A percentile compares a stretch with the other conserved stretches of the same genome.
Conservation (phyloP, 2,329 filamentous ascomycete species). For the Colletotrichum aenigma region DNA sequence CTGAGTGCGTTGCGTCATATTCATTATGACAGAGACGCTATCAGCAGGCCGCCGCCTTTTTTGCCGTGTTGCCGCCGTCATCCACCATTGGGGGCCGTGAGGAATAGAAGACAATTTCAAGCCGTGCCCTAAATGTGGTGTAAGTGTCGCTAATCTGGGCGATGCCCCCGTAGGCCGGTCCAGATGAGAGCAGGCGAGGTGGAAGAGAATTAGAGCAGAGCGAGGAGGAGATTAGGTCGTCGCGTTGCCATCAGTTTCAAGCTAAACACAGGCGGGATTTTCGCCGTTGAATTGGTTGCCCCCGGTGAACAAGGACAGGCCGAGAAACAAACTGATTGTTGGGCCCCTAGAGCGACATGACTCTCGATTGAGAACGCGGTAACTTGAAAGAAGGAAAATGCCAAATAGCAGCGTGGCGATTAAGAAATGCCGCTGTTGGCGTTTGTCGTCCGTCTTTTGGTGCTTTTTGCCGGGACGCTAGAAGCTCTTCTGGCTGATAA, state of each 20-base stretch:
- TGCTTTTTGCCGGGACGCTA: neutral
- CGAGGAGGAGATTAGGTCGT: neutral
- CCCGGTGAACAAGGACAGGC: neutral
- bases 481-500: neutral
- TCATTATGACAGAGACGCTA: neutral
- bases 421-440: neutral
- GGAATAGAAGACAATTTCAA: neutral
- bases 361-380: neutral
- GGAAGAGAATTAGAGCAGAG: neutral
- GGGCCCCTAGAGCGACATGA: neutral
- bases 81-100: neutral
- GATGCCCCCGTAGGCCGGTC: neutral
- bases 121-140: neutral
- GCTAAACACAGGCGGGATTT: neutral
- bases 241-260: neutral
- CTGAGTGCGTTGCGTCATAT: slow-evolving; percentile 13
- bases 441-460: neutral
- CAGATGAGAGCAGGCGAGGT: neutral
- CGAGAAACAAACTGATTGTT: neutral
- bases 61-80: neutral
- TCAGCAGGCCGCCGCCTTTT: neutral
- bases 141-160: neutral
- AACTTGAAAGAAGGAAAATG: neutral
- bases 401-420: neutral
- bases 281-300: neutral